Evolutionary conservation across 78 protist species (phyloP).

Genomic region (Anaeramoeba ignava): DNA sequence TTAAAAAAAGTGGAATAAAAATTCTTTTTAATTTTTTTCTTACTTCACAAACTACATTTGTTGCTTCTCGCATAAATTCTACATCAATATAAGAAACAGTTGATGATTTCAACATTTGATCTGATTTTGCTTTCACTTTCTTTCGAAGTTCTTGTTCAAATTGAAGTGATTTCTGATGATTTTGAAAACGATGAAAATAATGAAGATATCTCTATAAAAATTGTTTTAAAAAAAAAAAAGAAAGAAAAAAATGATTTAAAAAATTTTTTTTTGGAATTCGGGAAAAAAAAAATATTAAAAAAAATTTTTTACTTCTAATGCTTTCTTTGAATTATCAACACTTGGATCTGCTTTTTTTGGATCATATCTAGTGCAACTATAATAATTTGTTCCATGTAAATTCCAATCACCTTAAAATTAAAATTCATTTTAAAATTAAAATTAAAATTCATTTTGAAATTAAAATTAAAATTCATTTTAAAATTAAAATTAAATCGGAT

Average conservation of each 20-base stretch:
- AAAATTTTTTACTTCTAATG: no score
- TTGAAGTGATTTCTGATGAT: not conserved
- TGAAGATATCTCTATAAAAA: not conserved
- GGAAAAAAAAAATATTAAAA: no score
- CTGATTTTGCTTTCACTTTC: not conserved
- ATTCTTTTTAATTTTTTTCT: no score
- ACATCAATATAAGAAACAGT: not conserved
- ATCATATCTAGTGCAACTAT: constrained; percentile 57
- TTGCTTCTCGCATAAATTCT: not conserved
- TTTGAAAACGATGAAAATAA: not conserved
- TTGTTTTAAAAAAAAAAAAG: not conserved
- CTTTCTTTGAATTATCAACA: no score
- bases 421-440: no score
- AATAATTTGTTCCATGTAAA: constrained; percentile 54
- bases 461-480: no score
- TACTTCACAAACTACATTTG: not conserved
- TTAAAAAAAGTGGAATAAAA: no score
- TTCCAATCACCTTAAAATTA: no score
- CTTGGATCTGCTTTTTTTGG: constrained; percentile 51
- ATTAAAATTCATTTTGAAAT: no score
- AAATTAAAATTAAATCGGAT: no score
- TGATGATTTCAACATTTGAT: not conserved
- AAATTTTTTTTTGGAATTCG: no score
- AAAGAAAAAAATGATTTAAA: no score
- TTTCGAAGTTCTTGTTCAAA: not conserved